These are phyloP conservation scores for Colletotrichum tropicicola DNA, from an alignment of 2,329 filamentous ascomycete genomes.

Conservation along the genomic window DNA sequence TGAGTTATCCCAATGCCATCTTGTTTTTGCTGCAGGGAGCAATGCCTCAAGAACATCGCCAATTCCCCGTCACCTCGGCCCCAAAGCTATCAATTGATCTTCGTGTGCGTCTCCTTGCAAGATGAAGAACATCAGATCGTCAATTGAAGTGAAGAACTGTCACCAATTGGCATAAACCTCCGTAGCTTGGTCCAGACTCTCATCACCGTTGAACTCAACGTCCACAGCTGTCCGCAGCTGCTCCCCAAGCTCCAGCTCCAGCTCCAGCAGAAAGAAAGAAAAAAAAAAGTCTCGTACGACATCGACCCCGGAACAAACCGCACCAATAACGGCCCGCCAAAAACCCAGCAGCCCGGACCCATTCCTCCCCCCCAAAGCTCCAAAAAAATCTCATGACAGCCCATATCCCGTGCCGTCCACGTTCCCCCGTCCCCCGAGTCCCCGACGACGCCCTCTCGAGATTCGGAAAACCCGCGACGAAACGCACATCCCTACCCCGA, in stretches of 20 bases:
- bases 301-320: background rate
- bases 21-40: no score
- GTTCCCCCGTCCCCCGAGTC: slow-evolving; percentile 4
- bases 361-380: background rate
- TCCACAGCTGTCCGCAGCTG: background rate
- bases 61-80: no score
- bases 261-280: background rate
- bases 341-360: background rate
- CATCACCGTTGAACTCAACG: background rate
- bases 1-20: no score
- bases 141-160: no score
- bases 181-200: background rate
- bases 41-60: no score
- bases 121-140: no score
- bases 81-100: no score
- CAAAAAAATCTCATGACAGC: slow-evolving; percentile 22
- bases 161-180: no score
- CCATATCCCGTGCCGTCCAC: slow-evolving; percentile 8
- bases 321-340: slow-evolving; percentile 14
- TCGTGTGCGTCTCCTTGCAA: no score
- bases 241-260: background rate
- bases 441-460: no score
- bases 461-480: no score
- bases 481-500: no score
- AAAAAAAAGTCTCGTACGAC: slow-evolving; percentile 8